Evolutionary conservation across 371 early-diverging fungal species (phyloP).

Genomic region (Basidiobolus meristosporus): DNA sequence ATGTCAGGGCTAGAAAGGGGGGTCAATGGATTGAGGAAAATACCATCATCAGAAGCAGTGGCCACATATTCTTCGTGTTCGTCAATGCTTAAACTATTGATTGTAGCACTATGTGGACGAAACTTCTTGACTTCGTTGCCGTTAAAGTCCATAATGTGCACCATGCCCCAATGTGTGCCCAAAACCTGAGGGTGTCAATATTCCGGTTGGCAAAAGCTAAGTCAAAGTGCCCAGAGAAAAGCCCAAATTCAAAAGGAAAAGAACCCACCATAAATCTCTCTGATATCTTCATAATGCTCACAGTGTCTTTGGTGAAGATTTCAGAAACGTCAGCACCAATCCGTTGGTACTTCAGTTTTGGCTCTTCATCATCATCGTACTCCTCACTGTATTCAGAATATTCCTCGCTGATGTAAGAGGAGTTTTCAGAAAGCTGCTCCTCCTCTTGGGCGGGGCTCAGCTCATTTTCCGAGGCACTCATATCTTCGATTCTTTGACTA

Average conservation of each 20-base stretch:
- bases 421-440: too few relatives aligned
- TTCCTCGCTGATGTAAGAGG: too few relatives aligned
- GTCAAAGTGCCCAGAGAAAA: neutral
- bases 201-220: neutral
- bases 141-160: slow-evolving; percentile 78
- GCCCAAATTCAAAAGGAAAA: too few relatives aligned
- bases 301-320: slow-evolving; percentile 66
- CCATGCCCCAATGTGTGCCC: slow-evolving; percentile 89
- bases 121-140: slow-evolving; percentile 73
- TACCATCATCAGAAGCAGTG: slow-evolving; percentile 86
- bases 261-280: slow-evolving; percentile 61
- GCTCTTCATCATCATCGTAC: slow-evolving; percentile 32
- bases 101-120: slow-evolving; percentile 58
- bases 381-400: too few relatives aligned
- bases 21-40: too few relatives aligned
- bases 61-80: slow-evolving; percentile 71
- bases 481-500: too few relatives aligned
- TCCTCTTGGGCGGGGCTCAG: too few relatives aligned
- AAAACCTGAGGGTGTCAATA: slow-evolving; percentile 35
- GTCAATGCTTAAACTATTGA: slow-evolving; percentile 73
- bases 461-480: too few relatives aligned
- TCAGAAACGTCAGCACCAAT: slow-evolving; percentile 54
- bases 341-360: slow-evolving; percentile 73
- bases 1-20: neutral
- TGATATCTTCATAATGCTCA: slow-evolving; percentile 53